These are phyloP conservation scores for Solanum raphanifolium DNA, from an alignment of 257 asterid species.

Conservation along the genomic window DNA sequence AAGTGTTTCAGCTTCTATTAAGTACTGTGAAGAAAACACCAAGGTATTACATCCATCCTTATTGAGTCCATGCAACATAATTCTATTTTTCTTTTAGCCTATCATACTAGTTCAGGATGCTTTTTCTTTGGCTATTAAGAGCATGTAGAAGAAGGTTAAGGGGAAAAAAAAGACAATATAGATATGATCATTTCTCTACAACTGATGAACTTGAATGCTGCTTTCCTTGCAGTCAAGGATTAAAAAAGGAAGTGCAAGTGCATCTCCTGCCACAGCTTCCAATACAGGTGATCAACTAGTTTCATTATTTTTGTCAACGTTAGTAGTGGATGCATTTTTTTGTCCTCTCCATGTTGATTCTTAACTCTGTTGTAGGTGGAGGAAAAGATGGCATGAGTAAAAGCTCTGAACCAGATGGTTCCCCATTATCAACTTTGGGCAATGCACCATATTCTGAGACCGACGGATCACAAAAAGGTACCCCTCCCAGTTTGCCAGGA, in stretches of 20 bases:
- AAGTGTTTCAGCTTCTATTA: conserved; percentile 57
- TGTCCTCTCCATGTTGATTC: not conserved
- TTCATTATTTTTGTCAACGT: not conserved
- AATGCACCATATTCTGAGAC: conserved; percentile 29
- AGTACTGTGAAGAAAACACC: conserved; percentile 76
- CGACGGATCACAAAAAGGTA: conserved; percentile 14
- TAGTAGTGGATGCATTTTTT: not conserved
- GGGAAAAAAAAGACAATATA: not conserved
- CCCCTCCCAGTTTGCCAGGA: conserved; percentile 19
- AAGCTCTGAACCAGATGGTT: conserved; percentile 35
- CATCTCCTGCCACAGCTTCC: conserved; percentile 11
- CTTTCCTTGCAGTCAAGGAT: conserved; percentile 49
- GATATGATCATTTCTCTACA: not conserved
- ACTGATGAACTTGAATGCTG: not conserved
- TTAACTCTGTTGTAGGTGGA: conserved; percentile 38
- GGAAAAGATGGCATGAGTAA: conserved; percentile 42
- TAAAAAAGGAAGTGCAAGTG: conserved; percentile 48
- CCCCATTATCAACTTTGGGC: conserved; percentile 10
- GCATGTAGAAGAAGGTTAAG: not conserved
- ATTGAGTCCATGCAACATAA: not conserved
- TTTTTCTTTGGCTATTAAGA: not conserved
- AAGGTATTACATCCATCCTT: conserved; percentile 38
- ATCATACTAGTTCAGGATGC: not conserved
- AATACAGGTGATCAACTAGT: conserved; percentile 24
- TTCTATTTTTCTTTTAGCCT: not conserved